Percentiles rank a stretch among this genome's conserved stretches.
Evolutionary conservation across 768 basidiomycete species (phyloP).

Genomic region (Collybiopsis luxurians): DNA sequence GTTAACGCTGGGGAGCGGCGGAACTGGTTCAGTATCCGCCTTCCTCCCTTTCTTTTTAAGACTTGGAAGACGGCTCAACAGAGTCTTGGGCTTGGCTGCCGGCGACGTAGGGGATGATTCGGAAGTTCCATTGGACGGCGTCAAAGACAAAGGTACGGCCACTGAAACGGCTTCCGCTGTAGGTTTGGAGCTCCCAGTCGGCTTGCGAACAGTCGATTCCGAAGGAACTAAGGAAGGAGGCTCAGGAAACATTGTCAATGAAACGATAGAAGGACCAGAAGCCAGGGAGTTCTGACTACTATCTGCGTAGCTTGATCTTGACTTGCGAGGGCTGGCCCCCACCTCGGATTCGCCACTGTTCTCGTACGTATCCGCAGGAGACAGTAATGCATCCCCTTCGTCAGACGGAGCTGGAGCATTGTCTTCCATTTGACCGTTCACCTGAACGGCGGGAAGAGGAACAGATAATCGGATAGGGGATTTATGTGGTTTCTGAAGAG

Average conservation of each 20-base stretch:
- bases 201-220: not conserved
- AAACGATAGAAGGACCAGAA: constrained; percentile 2
- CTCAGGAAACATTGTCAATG: constrained; percentile 5
- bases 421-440: not conserved
- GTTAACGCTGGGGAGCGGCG: not conserved
- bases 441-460: not conserved
- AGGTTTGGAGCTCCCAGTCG: not conserved
- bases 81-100: not conserved
- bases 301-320: not conserved
- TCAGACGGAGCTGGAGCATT: not conserved
- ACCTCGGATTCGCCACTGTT: not conserved
- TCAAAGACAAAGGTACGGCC: not conserved
- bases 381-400: not conserved
- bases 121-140: not conserved
- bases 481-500: not conserved
- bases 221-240: not conserved
- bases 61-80: not conserved
- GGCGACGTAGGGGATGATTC: not conserved
- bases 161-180: not conserved
- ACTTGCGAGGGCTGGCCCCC: not conserved
- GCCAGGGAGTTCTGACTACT: not conserved
- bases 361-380: not conserved
- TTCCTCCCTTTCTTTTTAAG: not conserved
- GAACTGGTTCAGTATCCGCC: not conserved
- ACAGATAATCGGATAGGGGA: not conserved